phyloP scores from a whole-genome alignment of 352 stramenopile species.

The Phytophthora pini region DNA sequence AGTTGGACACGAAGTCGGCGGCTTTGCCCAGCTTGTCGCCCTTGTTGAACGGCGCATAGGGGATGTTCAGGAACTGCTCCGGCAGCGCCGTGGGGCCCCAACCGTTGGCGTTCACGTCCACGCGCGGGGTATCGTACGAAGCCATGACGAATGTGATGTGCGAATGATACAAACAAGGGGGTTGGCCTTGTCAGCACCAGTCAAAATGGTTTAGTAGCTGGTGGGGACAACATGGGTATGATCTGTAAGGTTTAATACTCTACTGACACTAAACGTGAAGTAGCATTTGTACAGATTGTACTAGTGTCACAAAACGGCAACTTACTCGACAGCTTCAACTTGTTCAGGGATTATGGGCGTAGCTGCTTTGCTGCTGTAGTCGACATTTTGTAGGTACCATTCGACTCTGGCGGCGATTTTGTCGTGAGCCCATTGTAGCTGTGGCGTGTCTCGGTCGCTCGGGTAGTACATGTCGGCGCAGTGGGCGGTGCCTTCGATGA shows the following conservation, averaged over 20 bases:
- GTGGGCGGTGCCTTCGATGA: conserved; percentile 84
- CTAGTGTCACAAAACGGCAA: not conserved
- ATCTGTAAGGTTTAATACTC: not conserved
- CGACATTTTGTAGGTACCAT: conserved; percentile 43
- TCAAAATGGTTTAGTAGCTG: conserved; percentile 16
- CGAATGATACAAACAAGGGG: conserved; percentile 24
- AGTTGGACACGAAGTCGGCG: conserved; percentile 93
- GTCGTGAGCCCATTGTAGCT: conserved; percentile 71
- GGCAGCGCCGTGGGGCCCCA: conserved; percentile 89
- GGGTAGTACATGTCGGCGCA: conserved; percentile 88
- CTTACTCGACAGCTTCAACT: conserved; percentile 33
- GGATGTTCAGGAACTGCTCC: conserved; percentile 93
- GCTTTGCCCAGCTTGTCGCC: conserved; percentile 94
- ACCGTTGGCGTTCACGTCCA: conserved; percentile 84
- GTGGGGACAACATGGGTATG: not conserved
- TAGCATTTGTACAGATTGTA: not conserved
- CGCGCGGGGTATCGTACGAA: conserved; percentile 73
- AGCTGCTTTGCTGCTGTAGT: conserved; percentile 5
- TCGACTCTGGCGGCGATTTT: conserved; percentile 64
- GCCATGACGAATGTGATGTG: conserved; percentile 49
- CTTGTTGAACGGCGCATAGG: conserved; percentile 96
- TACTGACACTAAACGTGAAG: not conserved
- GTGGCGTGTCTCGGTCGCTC: conserved; percentile 50
- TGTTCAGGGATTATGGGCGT: conserved; percentile 9
- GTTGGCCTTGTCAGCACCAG: conserved; percentile 10